Base-by-base conservation (phyloP, 495 filamentous ascomycete species). In the Jackrogersella multiformis region DNA sequence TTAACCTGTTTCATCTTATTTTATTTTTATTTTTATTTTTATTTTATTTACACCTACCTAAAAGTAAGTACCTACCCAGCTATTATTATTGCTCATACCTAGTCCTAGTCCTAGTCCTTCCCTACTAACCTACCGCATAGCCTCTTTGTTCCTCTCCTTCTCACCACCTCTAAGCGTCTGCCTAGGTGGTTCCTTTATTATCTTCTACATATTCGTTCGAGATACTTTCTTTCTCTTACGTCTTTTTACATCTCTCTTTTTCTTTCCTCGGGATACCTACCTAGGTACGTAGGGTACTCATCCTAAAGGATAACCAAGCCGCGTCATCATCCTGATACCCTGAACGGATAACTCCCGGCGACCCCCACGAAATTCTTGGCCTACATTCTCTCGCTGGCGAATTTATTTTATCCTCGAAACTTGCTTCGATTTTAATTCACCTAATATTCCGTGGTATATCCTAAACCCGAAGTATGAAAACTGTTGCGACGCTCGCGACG, bases 401-500 rank as follows among this genome's bases (percentile, higher is more conserved):
- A n/a, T 23, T 61, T 28, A 24, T 28, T 51, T 32, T 12, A 32
- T 2, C 20, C 20, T 28, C 28, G 38, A 53, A 21, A 10, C 10
- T 10, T 28, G 3, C 39, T 4, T 13, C 49, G 38, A 48, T 13
- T 13, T 21, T 20, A 35, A 54, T 24, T 34, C 38, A 23, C 26
- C 28, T 21, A 20, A 44, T 28, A 45, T 5, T 4, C 3, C 10
- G 1, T 20, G 41, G 1, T 54, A 32, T 15, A 48, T 18, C 20
- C 32, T 7, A 48, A 2, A 16, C 51, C 16, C 23, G 23, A 41
- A 70, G 6, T 13, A 75, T 75, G 73, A 69, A 51, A 51, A 53
- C 55, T 35, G 41, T 57, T 34, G 51, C 59, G 2, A 63, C 55
- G n/a, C 38, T 77, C 26, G 61, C 71, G 35, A 61, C 73, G 39